Percentiles rank a stretch among this genome's conserved stretches.
Conservation (phyloP, 768 basidiomycete genomes). For the Leccinum subgranulosum region DNA sequence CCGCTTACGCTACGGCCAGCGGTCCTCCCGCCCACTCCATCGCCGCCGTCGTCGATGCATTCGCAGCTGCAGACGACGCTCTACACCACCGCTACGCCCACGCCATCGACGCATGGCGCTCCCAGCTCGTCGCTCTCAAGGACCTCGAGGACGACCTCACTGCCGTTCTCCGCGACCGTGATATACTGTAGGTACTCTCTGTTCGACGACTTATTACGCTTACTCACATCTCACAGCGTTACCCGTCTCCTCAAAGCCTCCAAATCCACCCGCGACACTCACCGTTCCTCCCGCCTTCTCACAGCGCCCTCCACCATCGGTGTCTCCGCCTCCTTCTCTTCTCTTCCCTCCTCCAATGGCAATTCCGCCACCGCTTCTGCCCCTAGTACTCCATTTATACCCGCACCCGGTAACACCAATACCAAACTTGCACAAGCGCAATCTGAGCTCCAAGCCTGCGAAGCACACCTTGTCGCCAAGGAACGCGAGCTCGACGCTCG, state of each 20-base stretch:
- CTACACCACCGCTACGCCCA: slow-evolving; percentile 51
- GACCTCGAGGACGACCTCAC: slow-evolving; percentile 70
- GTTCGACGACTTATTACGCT: too few relatives aligned
- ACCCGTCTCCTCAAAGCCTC: slow-evolving; percentile 79
- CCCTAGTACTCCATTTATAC: too few relatives aligned
- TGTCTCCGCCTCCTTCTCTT: slow-evolving; percentile 44
- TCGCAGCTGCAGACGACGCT: slow-evolving; percentile 68
- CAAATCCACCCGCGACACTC: slow-evolving; percentile 44
- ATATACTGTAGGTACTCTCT: slow-evolving; percentile 64
- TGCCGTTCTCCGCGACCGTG: slow-evolving; percentile 63
- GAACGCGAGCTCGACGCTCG: slow-evolving; percentile 58
- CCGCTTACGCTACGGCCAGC: slow-evolving; percentile 65
- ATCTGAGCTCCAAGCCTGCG: slow-evolving; percentile 78
- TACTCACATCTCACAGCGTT: slow-evolving; percentile 42
- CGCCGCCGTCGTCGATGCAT: slow-evolving; percentile 47
- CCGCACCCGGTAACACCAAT: slow-evolving; percentile 16
- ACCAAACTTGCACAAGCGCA: slow-evolving; percentile 65
- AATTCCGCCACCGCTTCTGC: slow-evolving; percentile 8
- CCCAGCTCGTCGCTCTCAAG: slow-evolving; percentile 57
- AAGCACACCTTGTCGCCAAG: slow-evolving; percentile 65
- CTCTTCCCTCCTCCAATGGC: slow-evolving; percentile 34
- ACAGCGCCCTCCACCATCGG: slow-evolving; percentile 18
- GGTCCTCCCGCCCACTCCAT: slow-evolving; percentile 31
- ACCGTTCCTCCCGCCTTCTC: slow-evolving; percentile 30
- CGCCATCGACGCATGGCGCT: slow-evolving; percentile 65